phyloP scores from a whole-genome alignment of 371 early-diverging fungal genomes.

The Saksenaea vasiformis region DNA sequence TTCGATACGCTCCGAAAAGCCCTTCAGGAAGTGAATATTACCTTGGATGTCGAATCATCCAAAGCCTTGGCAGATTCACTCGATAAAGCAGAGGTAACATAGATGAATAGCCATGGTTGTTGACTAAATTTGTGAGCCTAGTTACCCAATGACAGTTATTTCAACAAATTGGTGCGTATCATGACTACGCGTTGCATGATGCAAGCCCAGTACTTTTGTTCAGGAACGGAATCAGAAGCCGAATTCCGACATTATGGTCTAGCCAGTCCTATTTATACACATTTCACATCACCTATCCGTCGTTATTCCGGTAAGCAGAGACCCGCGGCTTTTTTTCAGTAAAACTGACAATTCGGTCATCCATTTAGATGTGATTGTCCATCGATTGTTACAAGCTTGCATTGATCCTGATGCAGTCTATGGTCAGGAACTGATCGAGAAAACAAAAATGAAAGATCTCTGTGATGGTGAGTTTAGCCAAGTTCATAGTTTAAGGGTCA shows the following conservation, averaged over 20 bases:
- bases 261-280: slow-evolving; percentile 86
- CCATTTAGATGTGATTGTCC: slow-evolving; percentile 90
- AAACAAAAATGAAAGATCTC: slow-evolving; percentile 74
- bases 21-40: slow-evolving; percentile 56
- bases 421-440: slow-evolving; percentile 79
- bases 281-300: slow-evolving; percentile 97
- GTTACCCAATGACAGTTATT: slow-evolving; percentile 77
- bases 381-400: slow-evolving; percentile 83
- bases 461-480: slow-evolving; percentile 64
- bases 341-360: slow-evolving; percentile 14
- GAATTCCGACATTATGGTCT: slow-evolving; percentile 92
- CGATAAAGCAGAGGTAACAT: slow-evolving; percentile 67
- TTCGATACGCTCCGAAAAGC: slow-evolving; percentile 79
- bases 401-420: slow-evolving; percentile 65
- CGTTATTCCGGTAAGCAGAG: slow-evolving; percentile 76
- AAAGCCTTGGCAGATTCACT: slow-evolving; percentile 84
- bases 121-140: slow-evolving; percentile 15
- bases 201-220: slow-evolving; percentile 91
- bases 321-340: not conserved
- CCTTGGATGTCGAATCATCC: slow-evolving; percentile 53
- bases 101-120: not conserved
- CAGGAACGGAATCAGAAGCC: slow-evolving; percentile 70
- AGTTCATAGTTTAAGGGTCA: too few species aligned
- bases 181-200: slow-evolving; percentile 95
- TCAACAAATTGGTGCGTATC: slow-evolving; percentile 88